phyloP scores from a whole-genome alignment of 768 basidiomycete species.

The Pulveroboletus sp. region DNA sequence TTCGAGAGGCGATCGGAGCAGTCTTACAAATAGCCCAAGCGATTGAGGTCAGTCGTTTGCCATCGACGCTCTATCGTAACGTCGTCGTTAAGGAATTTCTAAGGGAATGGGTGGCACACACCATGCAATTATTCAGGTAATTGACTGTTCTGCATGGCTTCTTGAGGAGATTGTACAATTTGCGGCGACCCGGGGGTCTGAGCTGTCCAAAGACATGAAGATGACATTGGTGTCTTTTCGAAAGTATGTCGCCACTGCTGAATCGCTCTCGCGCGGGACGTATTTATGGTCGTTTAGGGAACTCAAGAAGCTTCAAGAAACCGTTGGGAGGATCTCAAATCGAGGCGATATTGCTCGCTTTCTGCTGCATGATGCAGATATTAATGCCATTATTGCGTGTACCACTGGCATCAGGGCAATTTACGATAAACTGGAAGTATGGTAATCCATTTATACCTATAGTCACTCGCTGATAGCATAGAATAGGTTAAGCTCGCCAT shows the following conservation, averaged over 20 bases:
- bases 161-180: too few species aligned
- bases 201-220: conserved; percentile 3
- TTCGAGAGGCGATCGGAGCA: too few species aligned
- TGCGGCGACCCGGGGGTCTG: too few species aligned
- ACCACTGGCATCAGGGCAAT: conserved; percentile 5
- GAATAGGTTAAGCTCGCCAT: conserved; percentile 12
- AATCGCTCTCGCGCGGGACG: neutral
- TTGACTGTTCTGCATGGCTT: too few species aligned
- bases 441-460: neutral
- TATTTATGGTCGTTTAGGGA: conserved; percentile 2
- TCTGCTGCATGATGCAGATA: conserved; percentile 8
- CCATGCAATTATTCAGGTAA: too few species aligned
- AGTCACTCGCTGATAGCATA: neutral
- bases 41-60: too few species aligned
- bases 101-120: too few species aligned
- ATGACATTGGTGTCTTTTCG: conserved; percentile 1
- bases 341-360: conserved; percentile 5
- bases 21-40: too few species aligned
- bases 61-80: too few species aligned
- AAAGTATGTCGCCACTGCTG: conserved; percentile 1
- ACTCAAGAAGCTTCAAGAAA: conserved; percentile 3
- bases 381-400: conserved; percentile 7
- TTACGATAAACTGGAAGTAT: conserved; percentile 7
- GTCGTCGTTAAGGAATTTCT: too few species aligned
- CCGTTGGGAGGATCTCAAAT: conserved; percentile 4